These are phyloP conservation scores for Senna tora DNA, from an alignment of 306 rosid species.

Conservation along the genomic window DNA sequence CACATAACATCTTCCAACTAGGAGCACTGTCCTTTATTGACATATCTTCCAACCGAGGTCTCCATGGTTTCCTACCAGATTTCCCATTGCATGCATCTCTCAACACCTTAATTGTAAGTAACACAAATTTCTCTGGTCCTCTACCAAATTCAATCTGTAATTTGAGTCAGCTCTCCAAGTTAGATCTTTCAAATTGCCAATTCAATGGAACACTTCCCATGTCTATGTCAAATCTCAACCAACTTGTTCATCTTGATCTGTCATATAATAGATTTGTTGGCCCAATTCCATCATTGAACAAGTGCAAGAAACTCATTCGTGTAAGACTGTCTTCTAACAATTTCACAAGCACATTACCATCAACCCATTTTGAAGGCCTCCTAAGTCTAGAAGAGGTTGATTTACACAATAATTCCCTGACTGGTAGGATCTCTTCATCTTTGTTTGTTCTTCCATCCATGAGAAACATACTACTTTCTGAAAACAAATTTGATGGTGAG, in stretches of 20 bases:
- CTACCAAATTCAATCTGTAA: conserved; percentile 34
- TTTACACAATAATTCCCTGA: not conserved
- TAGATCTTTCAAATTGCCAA: conserved; percentile 35
- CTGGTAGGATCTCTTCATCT: conserved; percentile 9
- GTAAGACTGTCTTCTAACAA: not conserved
- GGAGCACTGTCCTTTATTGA: conserved; percentile 37
- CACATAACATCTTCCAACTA: conserved; percentile 30
- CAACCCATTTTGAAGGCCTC: conserved; percentile 14
- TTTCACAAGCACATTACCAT: not conserved
- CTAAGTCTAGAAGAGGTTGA: not conserved
- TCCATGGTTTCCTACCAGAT: conserved; percentile 42
- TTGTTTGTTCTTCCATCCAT: conserved; percentile 16
- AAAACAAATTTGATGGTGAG: conserved; percentile 23
- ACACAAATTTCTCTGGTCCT: conserved; percentile 42
- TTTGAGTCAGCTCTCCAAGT: conserved; percentile 29
- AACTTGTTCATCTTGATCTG: not conserved
- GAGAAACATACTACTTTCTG: not conserved
- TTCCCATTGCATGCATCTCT: conserved; percentile 36
- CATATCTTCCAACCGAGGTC: conserved; percentile 30
- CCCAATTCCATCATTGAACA: conserved; percentile 1
- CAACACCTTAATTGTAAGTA: conserved; percentile 5
- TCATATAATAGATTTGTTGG: not conserved
- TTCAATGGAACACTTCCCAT: conserved; percentile 33
- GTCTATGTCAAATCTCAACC: not conserved
- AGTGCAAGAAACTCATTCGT: not conserved